phyloP scores from a whole-genome alignment of 192 early-diverging fungal species.

The Geranomyces variabilis region DNA sequence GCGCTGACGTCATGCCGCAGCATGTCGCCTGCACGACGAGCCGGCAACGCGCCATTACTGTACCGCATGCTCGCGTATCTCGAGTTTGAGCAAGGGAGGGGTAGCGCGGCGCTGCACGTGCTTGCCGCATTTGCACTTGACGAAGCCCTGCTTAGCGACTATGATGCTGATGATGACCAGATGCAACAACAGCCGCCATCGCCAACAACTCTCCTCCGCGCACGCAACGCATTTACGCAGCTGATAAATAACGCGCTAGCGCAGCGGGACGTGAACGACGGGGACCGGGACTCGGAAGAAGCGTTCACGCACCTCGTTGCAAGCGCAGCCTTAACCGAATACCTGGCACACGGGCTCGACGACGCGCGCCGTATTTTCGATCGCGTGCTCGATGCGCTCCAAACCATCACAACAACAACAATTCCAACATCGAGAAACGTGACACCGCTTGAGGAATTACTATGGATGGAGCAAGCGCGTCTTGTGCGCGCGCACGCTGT shows the following conservation, averaged over 20 bases:
- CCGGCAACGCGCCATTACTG: constrained; percentile 34
- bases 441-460: constrained; percentile 30
- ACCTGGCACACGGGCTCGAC: constrained; percentile 25
- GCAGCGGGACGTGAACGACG: not conserved
- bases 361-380: constrained; percentile 28
- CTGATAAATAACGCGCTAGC: not conserved
- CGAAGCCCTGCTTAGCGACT: not conserved
- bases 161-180: not conserved
- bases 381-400: constrained; percentile 13
- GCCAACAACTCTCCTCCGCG: constrained; percentile 10
- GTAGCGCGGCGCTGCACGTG: constrained; percentile 20
- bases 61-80: constrained; percentile 40
- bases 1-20: constrained; percentile 38
- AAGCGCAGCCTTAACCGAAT: constrained; percentile 20
- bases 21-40: constrained; percentile 31
- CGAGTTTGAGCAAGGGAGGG: constrained; percentile 21
- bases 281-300: not conserved
- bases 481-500: constrained; percentile 29
- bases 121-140: constrained; percentile 29
- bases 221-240: constrained; percentile 16
- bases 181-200: not conserved
- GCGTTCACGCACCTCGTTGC: not conserved
- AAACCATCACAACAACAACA: not conserved
- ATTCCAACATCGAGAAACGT: not conserved
- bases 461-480: constrained; percentile 30